phyloP scores from a whole-genome alignment of 2,329 filamentous ascomycete species.

The Microdochium trichocladiopsis region DNA sequence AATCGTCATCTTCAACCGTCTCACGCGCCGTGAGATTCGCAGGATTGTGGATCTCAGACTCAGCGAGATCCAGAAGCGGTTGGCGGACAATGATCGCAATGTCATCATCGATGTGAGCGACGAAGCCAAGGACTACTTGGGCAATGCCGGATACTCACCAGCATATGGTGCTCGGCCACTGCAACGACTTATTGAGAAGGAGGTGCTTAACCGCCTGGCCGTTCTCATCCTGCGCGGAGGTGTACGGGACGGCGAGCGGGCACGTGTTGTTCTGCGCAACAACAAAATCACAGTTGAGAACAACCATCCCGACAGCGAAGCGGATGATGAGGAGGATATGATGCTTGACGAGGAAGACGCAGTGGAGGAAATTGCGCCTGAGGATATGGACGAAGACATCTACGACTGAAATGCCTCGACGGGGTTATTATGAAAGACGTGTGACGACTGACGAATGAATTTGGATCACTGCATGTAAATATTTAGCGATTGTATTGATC shows the following conservation, averaged over 20 bases:
- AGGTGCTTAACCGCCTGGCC: conserved; percentile 88
- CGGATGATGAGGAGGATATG: conserved; percentile 58
- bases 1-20: conserved; percentile 96
- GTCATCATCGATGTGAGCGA: conserved; percentile 76
- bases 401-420: conserved; percentile 24
- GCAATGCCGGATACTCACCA: conserved; percentile 85
- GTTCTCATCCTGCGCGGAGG: conserved; percentile 83
- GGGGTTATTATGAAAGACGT: neutral
- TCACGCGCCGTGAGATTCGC: conserved; percentile 83
- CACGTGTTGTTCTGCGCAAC: conserved; percentile 70
- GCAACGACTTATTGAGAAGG: conserved; percentile 87
- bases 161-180: conserved; percentile 91
- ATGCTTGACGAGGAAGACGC: conserved; percentile 67
- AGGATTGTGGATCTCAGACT: conserved; percentile 92
- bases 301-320: conserved; percentile 65
- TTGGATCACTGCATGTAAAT: neutral
- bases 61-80: conserved; percentile 81
- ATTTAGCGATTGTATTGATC: neutral
- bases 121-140: conserved; percentile 89
- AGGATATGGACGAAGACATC: conserved; percentile 55
- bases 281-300: conserved; percentile 75
- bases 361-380: conserved; percentile 57
- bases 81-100: conserved; percentile 78
- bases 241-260: conserved; percentile 79
- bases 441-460: conserved; percentile 1